phyloP scores from a whole-genome alignment of 805 yeast species.

The Suhomyces pyralidae region DNA sequence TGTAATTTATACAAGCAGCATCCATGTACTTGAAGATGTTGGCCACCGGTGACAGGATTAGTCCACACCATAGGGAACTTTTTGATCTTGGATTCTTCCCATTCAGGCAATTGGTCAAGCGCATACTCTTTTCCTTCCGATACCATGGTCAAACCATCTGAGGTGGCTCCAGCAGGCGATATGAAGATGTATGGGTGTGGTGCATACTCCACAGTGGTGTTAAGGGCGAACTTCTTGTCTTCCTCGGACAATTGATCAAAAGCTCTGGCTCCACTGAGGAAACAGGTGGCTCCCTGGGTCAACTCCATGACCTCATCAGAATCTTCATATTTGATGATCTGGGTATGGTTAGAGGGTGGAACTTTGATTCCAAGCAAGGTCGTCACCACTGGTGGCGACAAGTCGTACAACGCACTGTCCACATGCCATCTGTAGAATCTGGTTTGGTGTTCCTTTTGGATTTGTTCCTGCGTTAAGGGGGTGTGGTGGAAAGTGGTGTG shows the following conservation, averaged over 20 bases:
- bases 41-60: slow-evolving; percentile 79
- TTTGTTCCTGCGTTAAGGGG: slow-evolving; percentile 60
- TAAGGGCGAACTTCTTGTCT: slow-evolving; percentile 70
- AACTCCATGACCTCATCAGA: slow-evolving; percentile 61
- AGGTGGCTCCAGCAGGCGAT: slow-evolving; percentile 74
- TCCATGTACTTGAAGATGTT: slow-evolving; percentile 84
- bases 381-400: slow-evolving; percentile 84
- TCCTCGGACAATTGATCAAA: slow-evolving; percentile 63
- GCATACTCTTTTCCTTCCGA: slow-evolving; percentile 71
- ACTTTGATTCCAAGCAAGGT: slow-evolving; percentile 80
- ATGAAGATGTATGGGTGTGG: slow-evolving; percentile 91
- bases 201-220: slow-evolving; percentile 81
- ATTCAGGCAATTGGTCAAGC: slow-evolving; percentile 68
- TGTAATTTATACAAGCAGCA: slow-evolving; percentile 73
- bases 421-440: slow-evolving; percentile 93
- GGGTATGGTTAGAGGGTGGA: slow-evolving; percentile 64
- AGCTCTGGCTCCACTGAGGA: slow-evolving; percentile 80
- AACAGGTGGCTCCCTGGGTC: slow-evolving; percentile 86
- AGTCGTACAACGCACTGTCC: slow-evolving; percentile 82
- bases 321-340: slow-evolving; percentile 56
- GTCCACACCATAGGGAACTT: slow-evolving; percentile 88
- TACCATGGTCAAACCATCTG: slow-evolving; percentile 84
- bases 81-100: slow-evolving; percentile 80
- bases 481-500: slow-evolving; percentile 77
- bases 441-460: slow-evolving; percentile 58